Evolutionary conservation across 1,284 basidiomycete species (phyloP), one percentile per base, ranked within the genome.

Genomic region (Papiliotrema terrestris): DNA sequence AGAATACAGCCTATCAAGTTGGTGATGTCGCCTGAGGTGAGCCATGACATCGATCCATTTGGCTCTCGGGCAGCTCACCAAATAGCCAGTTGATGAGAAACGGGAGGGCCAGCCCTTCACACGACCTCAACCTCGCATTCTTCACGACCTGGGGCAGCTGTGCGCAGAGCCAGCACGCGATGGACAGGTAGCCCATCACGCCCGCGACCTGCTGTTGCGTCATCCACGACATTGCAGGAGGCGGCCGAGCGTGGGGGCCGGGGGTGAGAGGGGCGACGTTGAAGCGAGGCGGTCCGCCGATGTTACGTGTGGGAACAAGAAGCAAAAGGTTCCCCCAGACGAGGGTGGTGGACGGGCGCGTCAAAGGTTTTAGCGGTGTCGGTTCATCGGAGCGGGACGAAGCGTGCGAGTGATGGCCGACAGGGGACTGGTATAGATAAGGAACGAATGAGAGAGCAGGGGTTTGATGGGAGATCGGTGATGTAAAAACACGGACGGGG

Each of bases 11-110:
- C 79, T 62, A 95, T 76, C 38, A 96, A 81, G 73, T 96, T 96
- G 23, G 91, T 91, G 35, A 87, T 77, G 75, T 96, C 93, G 53
- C 93, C 91, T 92, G 64, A 23, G 49, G 43, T 35, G 20, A 44
- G 22, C 38, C 11, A n/a, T n/a, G n/a, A n/a, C n/a, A n/a, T n/a
- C 22, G 3, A 3, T 43, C 23, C 23, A 43, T 36, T 54, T 36
- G 13, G 23, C 43, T 5, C 45, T 22, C 17, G 20, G 25, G 29
- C 11, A 47, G 66, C 83, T 65, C 66, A 91, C 91, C 92, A 32
- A 88, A 80, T 52, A 94, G 80, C 92, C 92, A 96, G 65, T 90
- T 95, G 62, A 85, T 80, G 55, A 96, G 82, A 72, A 96, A 96
- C 1, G 91, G 91, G 25, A 94, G 80, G 8, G 92, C 87, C 54